Conservation (phyloP, 2,329 filamentous ascomycete genomes). For the Monosporascus cannonballus region DNA sequence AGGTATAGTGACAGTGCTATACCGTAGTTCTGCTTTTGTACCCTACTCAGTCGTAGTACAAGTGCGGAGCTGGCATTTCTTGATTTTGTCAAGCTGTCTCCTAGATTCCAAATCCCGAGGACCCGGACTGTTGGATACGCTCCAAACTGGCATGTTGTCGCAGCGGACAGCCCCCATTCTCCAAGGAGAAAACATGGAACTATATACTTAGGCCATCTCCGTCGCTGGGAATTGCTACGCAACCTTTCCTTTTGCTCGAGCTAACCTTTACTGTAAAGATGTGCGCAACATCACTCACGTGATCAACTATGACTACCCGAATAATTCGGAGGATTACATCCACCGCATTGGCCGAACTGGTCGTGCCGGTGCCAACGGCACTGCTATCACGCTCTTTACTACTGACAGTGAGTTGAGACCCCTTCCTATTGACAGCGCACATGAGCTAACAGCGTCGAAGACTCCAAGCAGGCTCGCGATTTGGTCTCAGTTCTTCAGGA, state of each 20-base stretch:
- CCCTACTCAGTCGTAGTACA: slow-evolving; percentile 58
- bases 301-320: slow-evolving; percentile 99
- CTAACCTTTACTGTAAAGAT: slow-evolving; percentile 85
- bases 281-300: slow-evolving; percentile 99
- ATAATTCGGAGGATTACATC: slow-evolving; percentile 98
- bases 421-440: neutral
- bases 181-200: slow-evolving; percentile 47
- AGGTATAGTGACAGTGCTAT: slow-evolving; percentile 65
- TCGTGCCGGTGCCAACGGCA: slow-evolving; percentile 88
- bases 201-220: slow-evolving; percentile 43
- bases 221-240: slow-evolving; percentile 60
- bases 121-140: slow-evolving; percentile 42
- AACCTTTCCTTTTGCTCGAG: slow-evolving; percentile 51
- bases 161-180: slow-evolving; percentile 55
- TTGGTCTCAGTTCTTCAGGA: slow-evolving; percentile 88
- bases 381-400: slow-evolving; percentile 97
- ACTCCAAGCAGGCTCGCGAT: slow-evolving; percentile 94
- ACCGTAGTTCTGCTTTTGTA: slow-evolving; percentile 72
- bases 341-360: slow-evolving; percentile 95
- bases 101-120: slow-evolving; percentile 53
- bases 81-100: slow-evolving; percentile 68
- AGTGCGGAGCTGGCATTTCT: slow-evolving; percentile 73
- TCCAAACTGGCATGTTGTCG: slow-evolving; percentile 50
- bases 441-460: slow-evolving; percentile 43
- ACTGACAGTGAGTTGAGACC: slow-evolving; percentile 79